Conservation (phyloP, 83 land plant species). For the Thuja plicata region DNA sequence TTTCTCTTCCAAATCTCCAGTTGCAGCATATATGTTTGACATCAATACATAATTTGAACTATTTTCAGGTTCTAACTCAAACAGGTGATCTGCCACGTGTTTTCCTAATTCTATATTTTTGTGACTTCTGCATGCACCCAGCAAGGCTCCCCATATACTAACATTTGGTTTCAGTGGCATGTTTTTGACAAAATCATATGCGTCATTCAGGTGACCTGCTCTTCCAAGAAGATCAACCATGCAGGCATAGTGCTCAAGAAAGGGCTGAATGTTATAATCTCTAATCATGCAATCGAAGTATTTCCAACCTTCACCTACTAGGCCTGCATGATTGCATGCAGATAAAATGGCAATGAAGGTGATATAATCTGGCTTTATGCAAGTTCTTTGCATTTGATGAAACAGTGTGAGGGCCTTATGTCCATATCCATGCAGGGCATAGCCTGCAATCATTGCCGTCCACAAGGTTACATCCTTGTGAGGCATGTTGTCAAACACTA, state of each 20-base stretch:
- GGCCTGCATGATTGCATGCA: not conserved
- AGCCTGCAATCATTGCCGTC: constrained; percentile 41
- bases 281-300: too few relatives aligned
- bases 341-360: not conserved
- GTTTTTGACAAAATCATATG: too few relatives aligned
- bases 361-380: not conserved
- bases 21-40: too few relatives aligned
- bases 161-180: too few relatives aligned
- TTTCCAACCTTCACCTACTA: not conserved
- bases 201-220: not conserved
- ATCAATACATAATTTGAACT: too few relatives aligned
- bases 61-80: too few relatives aligned
- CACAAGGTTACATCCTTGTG: constrained; percentile 47
- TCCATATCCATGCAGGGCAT: too few relatives aligned
- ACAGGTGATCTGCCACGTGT: too few relatives aligned
- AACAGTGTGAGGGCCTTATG: not conserved
- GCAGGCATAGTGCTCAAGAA: not conserved
- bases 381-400: not conserved
- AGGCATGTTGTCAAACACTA: constrained; percentile 32
- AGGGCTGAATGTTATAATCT: not conserved
- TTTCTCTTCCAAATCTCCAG: not conserved
- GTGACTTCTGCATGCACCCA: too few relatives aligned
- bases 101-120: too few relatives aligned
- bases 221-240: constrained; percentile 3
- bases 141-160: too few relatives aligned